Base-by-base conservation (phyloP, 2,329 filamentous ascomycete genomes). In the Ophiosphaerella herpotricha region DNA sequence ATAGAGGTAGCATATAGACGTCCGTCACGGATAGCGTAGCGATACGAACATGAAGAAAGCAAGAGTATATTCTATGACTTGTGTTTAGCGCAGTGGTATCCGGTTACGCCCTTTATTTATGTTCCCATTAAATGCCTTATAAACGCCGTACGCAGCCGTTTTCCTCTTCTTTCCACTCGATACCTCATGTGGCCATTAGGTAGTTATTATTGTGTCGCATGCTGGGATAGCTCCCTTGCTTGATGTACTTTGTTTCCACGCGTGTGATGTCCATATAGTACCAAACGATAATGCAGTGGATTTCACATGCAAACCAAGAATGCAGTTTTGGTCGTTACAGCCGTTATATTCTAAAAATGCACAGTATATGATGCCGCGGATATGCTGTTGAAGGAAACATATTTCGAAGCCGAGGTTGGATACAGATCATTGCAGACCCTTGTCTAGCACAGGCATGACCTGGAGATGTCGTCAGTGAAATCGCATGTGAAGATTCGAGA, bases 371-470 rank as follows among this genome's bases (percentile, higher is more conserved):
- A 40, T 41, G 32, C 33, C 29, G 16, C 47, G 40, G 44, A 36
- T 31, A 21, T 9, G 18, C 49, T 40, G 14, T 12, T 21, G 13
- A 14, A 39, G 23, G 26, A 23, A 16, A 18, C 14, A 48, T 13
- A 37, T 5, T 5, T 32, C 43, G 35, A 32, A 23, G 39, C 33
- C 16, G 16, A 41, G 34, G 26, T 43, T 14, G 11, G 29, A 13
- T 6, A 29, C 23, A 32, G 18, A 5, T 53, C 44, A 62, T 33
- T 63, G 63, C 26, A 61, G 32, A 2, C 57, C 59, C 37, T 65
- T 65, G 16, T 65, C 61, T 4, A 71, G 55, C 12, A 71, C 43
- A 37, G 43, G 43, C 43, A 46, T 46, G 14, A 46, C 43, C 43
- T 46, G 39, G 32, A 35, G 26, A 11, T 2, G 26, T 29, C 26